These are phyloP conservation scores for Boletus semigastroideus DNA, from an alignment of 1,284 basidiomycete genomes.

Conservation along the genomic window DNA sequence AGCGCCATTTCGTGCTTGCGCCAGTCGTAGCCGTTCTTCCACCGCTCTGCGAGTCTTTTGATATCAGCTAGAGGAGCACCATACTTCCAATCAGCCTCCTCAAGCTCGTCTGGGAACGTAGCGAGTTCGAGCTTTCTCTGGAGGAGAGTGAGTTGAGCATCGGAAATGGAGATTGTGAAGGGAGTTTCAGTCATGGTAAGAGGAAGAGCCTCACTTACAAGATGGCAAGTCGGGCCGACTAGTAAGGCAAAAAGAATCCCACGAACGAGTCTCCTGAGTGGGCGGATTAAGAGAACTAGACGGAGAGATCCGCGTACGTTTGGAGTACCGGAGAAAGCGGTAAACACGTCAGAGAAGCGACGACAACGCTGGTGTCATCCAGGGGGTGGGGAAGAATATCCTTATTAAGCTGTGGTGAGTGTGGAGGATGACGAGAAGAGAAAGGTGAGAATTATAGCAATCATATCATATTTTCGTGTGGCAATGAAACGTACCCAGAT, in stretches of 20 bases:
- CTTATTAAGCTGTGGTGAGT: slow-evolving; percentile 8
- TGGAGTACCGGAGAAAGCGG: slow-evolving; percentile 3
- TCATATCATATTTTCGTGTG: too few relatives aligned
- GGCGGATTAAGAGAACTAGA: too few relatives aligned
- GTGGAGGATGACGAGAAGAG: too few relatives aligned
- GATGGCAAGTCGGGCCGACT: too few relatives aligned
- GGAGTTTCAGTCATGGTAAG: slow-evolving; percentile 15
- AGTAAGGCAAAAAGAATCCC: not conserved
- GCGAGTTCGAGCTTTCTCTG: slow-evolving; percentile 34
- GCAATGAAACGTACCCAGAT: slow-evolving; percentile 10
- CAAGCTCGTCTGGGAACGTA: slow-evolving; percentile 44
- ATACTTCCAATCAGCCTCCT: slow-evolving; percentile 38
- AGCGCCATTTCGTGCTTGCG: slow-evolving; percentile 38
- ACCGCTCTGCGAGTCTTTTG: slow-evolving; percentile 37
- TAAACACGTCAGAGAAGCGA: not conserved
- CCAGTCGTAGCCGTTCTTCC: slow-evolving; percentile 47
- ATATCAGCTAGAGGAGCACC: slow-evolving; percentile 42
- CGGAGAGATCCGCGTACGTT: not conserved
- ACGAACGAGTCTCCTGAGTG: not conserved
- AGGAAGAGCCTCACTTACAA: too few relatives aligned
- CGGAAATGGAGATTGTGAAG: slow-evolving; percentile 35
- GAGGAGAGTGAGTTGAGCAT: slow-evolving; percentile 32
- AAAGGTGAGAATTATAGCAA: too few relatives aligned
- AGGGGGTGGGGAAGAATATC: slow-evolving; percentile 3
- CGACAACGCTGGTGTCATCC: not conserved